A percentile compares a stretch with the other conserved stretches of the same genome.
phyloP scores from a whole-genome alignment of 768 basidiomycete species.

The Termitomyces sp. region DNA sequence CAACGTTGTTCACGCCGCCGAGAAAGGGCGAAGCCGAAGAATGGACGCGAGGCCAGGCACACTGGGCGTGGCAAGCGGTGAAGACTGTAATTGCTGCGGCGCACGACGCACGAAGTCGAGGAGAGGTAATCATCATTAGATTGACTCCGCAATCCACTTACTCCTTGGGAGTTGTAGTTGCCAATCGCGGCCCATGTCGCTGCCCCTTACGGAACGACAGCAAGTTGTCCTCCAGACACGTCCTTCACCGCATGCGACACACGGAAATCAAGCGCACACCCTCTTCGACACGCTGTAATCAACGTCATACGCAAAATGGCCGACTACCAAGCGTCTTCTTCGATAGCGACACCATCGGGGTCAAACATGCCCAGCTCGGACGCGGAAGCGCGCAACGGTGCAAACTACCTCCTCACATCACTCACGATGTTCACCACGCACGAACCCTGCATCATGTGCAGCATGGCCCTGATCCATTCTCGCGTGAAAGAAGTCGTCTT shows the following conservation, averaged over 20 bases:
- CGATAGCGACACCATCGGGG: neutral
- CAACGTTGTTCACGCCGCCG: slow-evolving; percentile 67
- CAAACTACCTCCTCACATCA: slow-evolving; percentile 85
- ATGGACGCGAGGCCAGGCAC: slow-evolving; percentile 61
- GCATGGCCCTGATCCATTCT: slow-evolving; percentile 93
- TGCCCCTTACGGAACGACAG: slow-evolving; percentile 28
- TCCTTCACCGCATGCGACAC: slow-evolving; percentile 64
- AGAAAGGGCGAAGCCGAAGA: slow-evolving; percentile 59
- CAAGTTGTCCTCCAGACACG: slow-evolving; percentile 10
- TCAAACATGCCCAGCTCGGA: neutral
- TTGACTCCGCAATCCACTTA: neutral
- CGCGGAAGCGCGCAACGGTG: slow-evolving; percentile 45
- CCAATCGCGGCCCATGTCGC: slow-evolving; percentile 75
- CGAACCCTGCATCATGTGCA: slow-evolving; percentile 97
- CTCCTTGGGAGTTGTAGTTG: slow-evolving; percentile 36
- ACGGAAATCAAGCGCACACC: slow-evolving; percentile 59
- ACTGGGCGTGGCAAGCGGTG: slow-evolving; percentile 77
- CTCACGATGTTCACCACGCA: slow-evolving; percentile 85
- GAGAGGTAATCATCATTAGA: slow-evolving; percentile 47
- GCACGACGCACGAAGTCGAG: slow-evolving; percentile 32
- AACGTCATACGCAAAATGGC: slow-evolving; percentile 68
- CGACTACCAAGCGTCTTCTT: slow-evolving; percentile 36
- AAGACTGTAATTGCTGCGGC: slow-evolving; percentile 45
- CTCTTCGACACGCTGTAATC: slow-evolving; percentile 80
- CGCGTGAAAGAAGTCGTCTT: slow-evolving; percentile 86